phyloP scores from a whole-genome alignment of 169 alveolate genomes.

The Plasmodium gallinaceum region DNA sequence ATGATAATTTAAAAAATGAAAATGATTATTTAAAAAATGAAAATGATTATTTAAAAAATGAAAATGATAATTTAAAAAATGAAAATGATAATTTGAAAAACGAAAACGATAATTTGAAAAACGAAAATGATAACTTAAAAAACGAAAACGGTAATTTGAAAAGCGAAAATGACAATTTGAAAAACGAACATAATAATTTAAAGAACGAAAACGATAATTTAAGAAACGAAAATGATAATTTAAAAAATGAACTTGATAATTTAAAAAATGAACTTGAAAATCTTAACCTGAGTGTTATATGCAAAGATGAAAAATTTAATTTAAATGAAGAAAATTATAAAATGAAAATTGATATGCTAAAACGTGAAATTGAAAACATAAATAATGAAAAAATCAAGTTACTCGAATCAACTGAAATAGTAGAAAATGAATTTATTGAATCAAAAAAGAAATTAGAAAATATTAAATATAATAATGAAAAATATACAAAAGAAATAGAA shows the following conservation, averaged over 20 bases:
- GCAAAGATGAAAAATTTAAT: neutral
- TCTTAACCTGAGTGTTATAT: neutral
- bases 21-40: neutral
- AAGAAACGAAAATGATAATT: neutral
- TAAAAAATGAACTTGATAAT: neutral
- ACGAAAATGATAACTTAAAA: neutral
- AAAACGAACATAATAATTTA: neutral
- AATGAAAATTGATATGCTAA: neutral
- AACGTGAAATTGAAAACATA: neutral
- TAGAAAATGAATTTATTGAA: neutral
- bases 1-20: slow-evolving; percentile 1
- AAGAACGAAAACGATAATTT: neutral
- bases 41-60: neutral
- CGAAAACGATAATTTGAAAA: neutral
- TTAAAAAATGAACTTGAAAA: neutral
- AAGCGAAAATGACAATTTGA: slow-evolving; percentile 1
- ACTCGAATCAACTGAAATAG: neutral
- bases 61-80: neutral
- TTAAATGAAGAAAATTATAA: neutral
- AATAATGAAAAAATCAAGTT: neutral
- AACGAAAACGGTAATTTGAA: neutral
- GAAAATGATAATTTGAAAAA: neutral
- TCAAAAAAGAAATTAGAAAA: neutral
- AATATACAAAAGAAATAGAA: neutral
- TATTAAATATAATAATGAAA: neutral